Evolutionary conservation across 106 monocot genomes (phyloP), one percentile per base, ranked within the genome.

Genomic region (Posidonia australis): DNA sequence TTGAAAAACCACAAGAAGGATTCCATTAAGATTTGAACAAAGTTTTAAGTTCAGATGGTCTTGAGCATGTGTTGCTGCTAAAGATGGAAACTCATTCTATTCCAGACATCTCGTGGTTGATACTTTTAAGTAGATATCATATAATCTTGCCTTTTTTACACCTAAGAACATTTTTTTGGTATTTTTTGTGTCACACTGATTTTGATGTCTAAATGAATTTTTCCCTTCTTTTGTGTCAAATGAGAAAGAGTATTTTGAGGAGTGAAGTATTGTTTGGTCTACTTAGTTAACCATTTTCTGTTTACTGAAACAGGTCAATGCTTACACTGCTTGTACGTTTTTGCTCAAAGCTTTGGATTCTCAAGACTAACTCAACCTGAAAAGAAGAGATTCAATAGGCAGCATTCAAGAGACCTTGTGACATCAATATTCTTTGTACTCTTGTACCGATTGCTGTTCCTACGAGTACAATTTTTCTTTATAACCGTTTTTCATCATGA

Each of bases 161-260:
- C 14, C 26, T 58, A 28, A 28, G 58, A 3, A 26, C 27, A 16
- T 58, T 23, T 13, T 56, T 13, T 54, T 22, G 10, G 9, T 20
- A n/a, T n/a, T 21, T 54, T 1, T 19, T n/a, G 6, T 10, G 56
- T 21, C 13, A 14, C 6, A 24, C 12, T 54, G 19, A 24, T 9
- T 11, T 21, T 11, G 23, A 9, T 24, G 2, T 31, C 28, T 23
- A 10, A 1, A 52, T 51, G 52, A 51, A n/a, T n/a, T n/a, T 45
- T 26, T 2, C 31, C 1, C 22, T 12, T 54, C 60, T 66, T 21
- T 25, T 89, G 91, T 90, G 98, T 91, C 1, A 23, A 24, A 26
- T 24, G 21, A 12, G 55, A 26, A 3, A 14, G 0, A 22, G 2
- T 24, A 7, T 55, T 10, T 55, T 11, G 21, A 1, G n/a, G 55